Conservation (phyloP, 805 yeast genomes). For the Kregervanrija fluxuum region DNA sequence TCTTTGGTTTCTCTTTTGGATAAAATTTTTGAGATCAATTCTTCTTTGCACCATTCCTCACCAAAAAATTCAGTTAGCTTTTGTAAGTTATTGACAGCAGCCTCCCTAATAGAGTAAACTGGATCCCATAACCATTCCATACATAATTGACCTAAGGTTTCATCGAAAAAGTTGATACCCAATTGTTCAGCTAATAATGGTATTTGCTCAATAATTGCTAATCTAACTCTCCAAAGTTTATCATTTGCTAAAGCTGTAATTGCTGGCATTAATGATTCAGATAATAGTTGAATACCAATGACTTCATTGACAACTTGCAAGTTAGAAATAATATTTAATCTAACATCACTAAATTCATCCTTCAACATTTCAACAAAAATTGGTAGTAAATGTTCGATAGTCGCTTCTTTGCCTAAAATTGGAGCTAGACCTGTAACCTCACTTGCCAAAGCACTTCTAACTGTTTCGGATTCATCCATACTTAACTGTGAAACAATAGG, state of each 20-base stretch:
- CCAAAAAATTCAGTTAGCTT: slow-evolving; percentile 85
- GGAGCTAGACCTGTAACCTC: slow-evolving; percentile 85
- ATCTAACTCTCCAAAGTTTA: slow-evolving; percentile 94
- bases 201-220: slow-evolving; percentile 93
- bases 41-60: slow-evolving; percentile 83
- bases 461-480: slow-evolving; percentile 87
- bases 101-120: slow-evolving; percentile 92
- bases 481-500: slow-evolving; percentile 81
- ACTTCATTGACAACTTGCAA: slow-evolving; percentile 89
- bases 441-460: slow-evolving; percentile 86
- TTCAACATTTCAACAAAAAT: slow-evolving; percentile 87
- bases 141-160: slow-evolving; percentile 82
- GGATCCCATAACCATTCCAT: slow-evolving; percentile 99
- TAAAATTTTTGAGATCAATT: slow-evolving; percentile 72
- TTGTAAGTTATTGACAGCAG: slow-evolving; percentile 81
- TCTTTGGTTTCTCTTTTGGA: slow-evolving; percentile 31
- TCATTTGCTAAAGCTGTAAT: slow-evolving; percentile 94
- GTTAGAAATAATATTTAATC: slow-evolving; percentile 88
- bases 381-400: slow-evolving; percentile 78
- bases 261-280: slow-evolving; percentile 88
- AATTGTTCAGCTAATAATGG: slow-evolving; percentile 91
- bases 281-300: slow-evolving; percentile 81
- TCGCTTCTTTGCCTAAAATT: slow-evolving; percentile 73
- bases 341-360: slow-evolving; percentile 95
- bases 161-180: slow-evolving; percentile 89